Percentiles rank a stretch among this genome's conserved stretches.
Evolutionary conservation across 495 filamentous ascomycete genomes (phyloP).

Genomic region (Cairneyella variabilis): DNA sequence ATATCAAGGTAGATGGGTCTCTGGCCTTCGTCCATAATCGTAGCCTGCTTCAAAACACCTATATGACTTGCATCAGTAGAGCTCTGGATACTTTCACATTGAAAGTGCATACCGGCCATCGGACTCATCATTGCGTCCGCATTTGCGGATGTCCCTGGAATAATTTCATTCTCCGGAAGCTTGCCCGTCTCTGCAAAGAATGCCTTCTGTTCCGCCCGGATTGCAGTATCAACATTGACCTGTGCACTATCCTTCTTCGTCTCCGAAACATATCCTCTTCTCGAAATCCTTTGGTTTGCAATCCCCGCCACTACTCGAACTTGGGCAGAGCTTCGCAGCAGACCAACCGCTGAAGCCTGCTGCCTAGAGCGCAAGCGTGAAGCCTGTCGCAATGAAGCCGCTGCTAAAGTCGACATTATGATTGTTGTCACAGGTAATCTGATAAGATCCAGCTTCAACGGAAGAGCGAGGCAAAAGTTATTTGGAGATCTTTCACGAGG

Average conservation of each 20-base stretch:
- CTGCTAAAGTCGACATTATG: constrained; percentile 69
- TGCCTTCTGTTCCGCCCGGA: constrained; percentile 77
- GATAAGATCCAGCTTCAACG: constrained; percentile 15
- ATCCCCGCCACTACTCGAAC: constrained; percentile 40
- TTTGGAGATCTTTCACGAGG: constrained; percentile 5
- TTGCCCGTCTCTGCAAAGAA: constrained; percentile 70
- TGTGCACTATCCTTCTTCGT: constrained; percentile 75
- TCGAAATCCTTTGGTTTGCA: constrained; percentile 23
- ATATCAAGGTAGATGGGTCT: constrained; percentile 97
- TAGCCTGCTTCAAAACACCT: constrained; percentile 87
- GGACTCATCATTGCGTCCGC: constrained; percentile 73
- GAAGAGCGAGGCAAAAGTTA: constrained; percentile 15
- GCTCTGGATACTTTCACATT: constrained; percentile 8
- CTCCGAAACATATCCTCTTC: constrained; percentile 78
- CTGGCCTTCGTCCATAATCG: constrained; percentile 88
- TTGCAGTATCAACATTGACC: constrained; percentile 76
- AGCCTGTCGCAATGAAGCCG: constrained; percentile 72
- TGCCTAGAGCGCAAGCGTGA: constrained; percentile 63
- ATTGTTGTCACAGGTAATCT: constrained; percentile 22
- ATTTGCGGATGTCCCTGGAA: constrained; percentile 56
- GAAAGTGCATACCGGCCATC: constrained; percentile 53
- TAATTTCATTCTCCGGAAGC: constrained; percentile 53
- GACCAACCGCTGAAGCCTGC: constrained; percentile 39
- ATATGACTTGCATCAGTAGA: constrained; percentile 13
- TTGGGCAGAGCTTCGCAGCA: constrained; percentile 37